Evolutionary conservation across 1,284 basidiomycete species (phyloP).

Genomic region (Cryptococcus sp.): DNA sequence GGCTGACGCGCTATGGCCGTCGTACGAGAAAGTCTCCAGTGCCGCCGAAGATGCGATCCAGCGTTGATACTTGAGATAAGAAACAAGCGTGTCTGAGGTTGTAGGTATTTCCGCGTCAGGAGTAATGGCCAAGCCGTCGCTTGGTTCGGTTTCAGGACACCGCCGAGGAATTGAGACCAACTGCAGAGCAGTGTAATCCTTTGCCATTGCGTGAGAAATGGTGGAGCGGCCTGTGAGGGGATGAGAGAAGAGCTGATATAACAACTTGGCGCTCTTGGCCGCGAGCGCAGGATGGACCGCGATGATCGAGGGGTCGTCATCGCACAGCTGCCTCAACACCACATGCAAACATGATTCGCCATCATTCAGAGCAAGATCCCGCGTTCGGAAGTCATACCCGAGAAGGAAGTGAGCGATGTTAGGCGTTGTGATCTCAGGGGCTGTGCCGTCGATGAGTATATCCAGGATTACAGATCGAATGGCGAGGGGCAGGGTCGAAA

Average conservation of each 20-base stretch:
- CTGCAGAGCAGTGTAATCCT: conserved; percentile 87
- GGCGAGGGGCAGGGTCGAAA: conserved; percentile 55
- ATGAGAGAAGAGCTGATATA: conserved; percentile 85
- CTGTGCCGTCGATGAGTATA: conserved; percentile 77
- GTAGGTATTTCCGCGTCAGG: conserved; percentile 77
- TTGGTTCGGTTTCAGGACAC: conserved; percentile 61
- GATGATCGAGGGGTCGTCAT: conserved; percentile 66
- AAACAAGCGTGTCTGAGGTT: conserved; percentile 69
- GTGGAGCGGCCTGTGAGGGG: conserved; percentile 77
- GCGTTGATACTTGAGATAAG: conserved; percentile 79
- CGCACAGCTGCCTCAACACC: conserved; percentile 73
- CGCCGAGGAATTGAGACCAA: conserved; percentile 56
- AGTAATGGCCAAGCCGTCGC: conserved; percentile 64
- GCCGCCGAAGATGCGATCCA: conserved; percentile 85
- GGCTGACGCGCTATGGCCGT: conserved; percentile 72
- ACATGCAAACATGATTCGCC: conserved; percentile 75
- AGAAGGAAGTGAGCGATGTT: conserved; percentile 89
- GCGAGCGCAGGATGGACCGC: conserved; percentile 72
- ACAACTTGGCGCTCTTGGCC: conserved; percentile 78
- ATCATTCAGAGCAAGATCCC: conserved; percentile 53
- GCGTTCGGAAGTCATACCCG: conserved; percentile 65
- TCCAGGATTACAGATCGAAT: conserved; percentile 81
- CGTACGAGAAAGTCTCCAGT: conserved; percentile 84
- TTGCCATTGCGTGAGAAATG: conserved; percentile 84
- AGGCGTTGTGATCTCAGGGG: conserved; percentile 66